A percentile compares a stretch with the other conserved stretches of the same genome.
Evolutionary conservation across 1,284 basidiomycete species (phyloP).

Genomic region (Ustilago curta): DNA sequence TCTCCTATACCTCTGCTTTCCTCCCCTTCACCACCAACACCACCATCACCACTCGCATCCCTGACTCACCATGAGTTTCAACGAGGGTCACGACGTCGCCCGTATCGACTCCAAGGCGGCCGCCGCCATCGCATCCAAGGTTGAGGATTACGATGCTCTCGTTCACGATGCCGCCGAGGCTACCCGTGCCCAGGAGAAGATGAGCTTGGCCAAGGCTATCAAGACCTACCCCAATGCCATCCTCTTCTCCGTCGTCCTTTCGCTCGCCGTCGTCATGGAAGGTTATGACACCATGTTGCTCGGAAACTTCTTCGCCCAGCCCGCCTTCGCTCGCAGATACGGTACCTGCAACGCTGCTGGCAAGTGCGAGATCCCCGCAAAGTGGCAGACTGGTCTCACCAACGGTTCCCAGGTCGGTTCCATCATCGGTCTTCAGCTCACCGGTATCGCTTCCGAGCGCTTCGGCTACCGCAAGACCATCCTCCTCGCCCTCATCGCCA

Average conservation of each 20-base stretch:
- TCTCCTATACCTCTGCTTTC: background rate
- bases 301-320: constrained; percentile 70
- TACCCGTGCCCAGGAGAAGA: constrained; percentile 69
- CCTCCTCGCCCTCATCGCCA: constrained; percentile 65
- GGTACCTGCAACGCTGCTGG: constrained; percentile 60
- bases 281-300: constrained; percentile 67
- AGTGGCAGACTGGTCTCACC: constrained; percentile 71
- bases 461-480: constrained; percentile 70
- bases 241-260: constrained; percentile 71
- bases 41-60: background rate
- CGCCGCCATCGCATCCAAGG: constrained; percentile 51
- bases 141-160: constrained; percentile 66
- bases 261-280: constrained; percentile 72
- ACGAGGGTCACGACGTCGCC: constrained; percentile 42
- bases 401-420: constrained; percentile 47
- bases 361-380: constrained; percentile 70
- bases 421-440: constrained; percentile 71
- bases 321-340: constrained; percentile 66
- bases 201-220: constrained; percentile 70
- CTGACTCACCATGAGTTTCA: constrained; percentile 25
- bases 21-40: background rate
- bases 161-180: constrained; percentile 70
- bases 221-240: constrained; percentile 71
- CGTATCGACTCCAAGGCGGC: constrained; percentile 57
- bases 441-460: constrained; percentile 70